phyloP scores from a whole-genome alignment of 257 asterid genomes.

The Plantago ovata region DNA sequence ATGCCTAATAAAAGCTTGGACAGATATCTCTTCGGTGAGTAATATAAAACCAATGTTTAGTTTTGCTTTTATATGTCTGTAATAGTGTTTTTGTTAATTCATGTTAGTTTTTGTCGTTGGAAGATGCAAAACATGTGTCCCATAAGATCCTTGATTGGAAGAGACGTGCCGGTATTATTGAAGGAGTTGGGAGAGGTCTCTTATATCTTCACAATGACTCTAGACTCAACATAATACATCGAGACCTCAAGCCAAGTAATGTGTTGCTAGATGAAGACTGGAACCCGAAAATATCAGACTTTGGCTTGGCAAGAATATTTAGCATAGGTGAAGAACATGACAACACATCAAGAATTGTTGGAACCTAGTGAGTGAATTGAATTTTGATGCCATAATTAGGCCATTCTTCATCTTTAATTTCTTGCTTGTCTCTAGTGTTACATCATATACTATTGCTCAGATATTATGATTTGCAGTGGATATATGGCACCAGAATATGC shows the following conservation, averaged over 20 bases:
- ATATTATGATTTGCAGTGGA: constrained; percentile 35
- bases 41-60: background rate
- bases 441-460: too few species aligned
- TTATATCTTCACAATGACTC: constrained; percentile 69
- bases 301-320: constrained; percentile 63
- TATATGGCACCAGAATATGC: too few species aligned
- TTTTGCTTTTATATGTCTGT: too few species aligned
- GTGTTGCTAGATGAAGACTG: constrained; percentile 50
- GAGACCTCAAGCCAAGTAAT: constrained; percentile 54
- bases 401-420: background rate
- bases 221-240: constrained; percentile 45
- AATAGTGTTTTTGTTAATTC: background rate
- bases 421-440: background rate
- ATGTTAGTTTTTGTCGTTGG: background rate
- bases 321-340: constrained; percentile 49
- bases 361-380: constrained; percentile 51
- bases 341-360: constrained; percentile 52
- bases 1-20: constrained; percentile 30
- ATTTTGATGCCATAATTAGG: too few species aligned
- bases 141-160: constrained; percentile 42
- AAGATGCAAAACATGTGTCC: constrained; percentile 30
- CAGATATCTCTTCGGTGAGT: constrained; percentile 30
- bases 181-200: constrained; percentile 61
- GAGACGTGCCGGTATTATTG: constrained; percentile 38
- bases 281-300: constrained; percentile 68